Evolutionary conservation across 331 rosid genomes (phyloP).

Genomic region (Acacia pycnantha): DNA sequence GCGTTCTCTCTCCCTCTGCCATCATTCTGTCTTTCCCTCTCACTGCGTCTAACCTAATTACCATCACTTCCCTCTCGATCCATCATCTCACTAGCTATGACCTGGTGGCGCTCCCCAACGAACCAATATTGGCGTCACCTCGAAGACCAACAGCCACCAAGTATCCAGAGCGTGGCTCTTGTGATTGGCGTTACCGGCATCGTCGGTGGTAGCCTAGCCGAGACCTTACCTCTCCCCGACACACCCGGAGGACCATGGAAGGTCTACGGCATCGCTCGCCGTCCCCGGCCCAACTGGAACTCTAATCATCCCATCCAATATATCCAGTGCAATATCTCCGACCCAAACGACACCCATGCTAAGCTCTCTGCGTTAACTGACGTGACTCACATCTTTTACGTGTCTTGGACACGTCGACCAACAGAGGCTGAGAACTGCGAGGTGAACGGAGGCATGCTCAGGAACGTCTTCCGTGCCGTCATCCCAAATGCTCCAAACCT

Average conservation of each 20-base stretch:
- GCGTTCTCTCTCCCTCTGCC: background rate
- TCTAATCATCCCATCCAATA: conserved; percentile 21
- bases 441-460: conserved; percentile 32
- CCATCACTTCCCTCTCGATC: background rate
- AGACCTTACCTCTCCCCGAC: conserved; percentile 27
- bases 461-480: conserved; percentile 29
- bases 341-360: conserved; percentile 15
- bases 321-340: conserved; percentile 37
- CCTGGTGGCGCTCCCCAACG: background rate
- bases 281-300: conserved; percentile 34
- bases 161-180: conserved; percentile 19
- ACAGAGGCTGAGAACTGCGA: conserved; percentile 34
- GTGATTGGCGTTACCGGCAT: conserved; percentile 40
- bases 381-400: conserved; percentile 39
- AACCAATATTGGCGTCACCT: background rate
- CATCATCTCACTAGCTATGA: background rate
- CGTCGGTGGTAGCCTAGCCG: conserved; percentile 36
- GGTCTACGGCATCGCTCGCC: conserved; percentile 42
- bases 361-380: conserved; percentile 31
- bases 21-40: background rate
- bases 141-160: background rate
- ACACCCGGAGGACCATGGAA: conserved; percentile 48
- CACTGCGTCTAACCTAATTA: background rate
- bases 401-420: conserved; percentile 30
- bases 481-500: conserved; percentile 35